Evolutionary conservation across 352 stramenopile genomes (phyloP), one percentile per base, ranked within the genome.

Genomic region (Globisporangium cystogenes): DNA sequence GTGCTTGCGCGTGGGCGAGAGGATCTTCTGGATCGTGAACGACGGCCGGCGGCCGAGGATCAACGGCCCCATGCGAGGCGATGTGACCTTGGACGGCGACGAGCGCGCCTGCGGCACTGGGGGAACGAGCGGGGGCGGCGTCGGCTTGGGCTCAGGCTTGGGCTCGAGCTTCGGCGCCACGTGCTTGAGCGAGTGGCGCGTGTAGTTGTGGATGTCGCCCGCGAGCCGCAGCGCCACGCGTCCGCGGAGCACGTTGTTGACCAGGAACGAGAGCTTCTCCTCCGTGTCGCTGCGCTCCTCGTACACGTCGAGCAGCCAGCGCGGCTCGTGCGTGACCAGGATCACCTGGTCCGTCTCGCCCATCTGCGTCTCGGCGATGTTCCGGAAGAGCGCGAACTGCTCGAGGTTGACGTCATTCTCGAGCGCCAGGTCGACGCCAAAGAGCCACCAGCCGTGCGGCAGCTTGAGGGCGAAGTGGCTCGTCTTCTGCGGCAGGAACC

Each of bases 161-260:
- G 33, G 33, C 11, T 39, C 33, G 29, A 8, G 29, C 8, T 35
- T 35, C 29, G 29, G 35, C 21, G 15, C 24, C 7, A n/a, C 10
- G 14, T 50, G 33, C 46, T 53, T 48, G 7, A 62, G 42, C 16
- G 92, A 90, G 63, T 98, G 86, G 0, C 92, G 72, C 47, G 85
- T 96, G 67, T 98, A 98, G 67, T 97, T 96, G 71, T 98, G 92
- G 29, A 98, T 82, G 67, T 98, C 92, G 3, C 92, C 92, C 14
- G 92, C 90, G 36, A 98, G 70, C 8, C 84, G 74, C 10, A 95
- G 37, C 11, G 82, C 74, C 20, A 93, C 81, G 27, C 82, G 74
- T 4, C 79, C 82, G n/a, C 85, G 70, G 1, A 95, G 65, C 23
- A 90, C 64, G 7, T 79, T 76, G 39, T 86, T 67, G n/a, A 93